Conservation (phyloP, 345 rosid genomes). For the Pistacia vera region DNA sequence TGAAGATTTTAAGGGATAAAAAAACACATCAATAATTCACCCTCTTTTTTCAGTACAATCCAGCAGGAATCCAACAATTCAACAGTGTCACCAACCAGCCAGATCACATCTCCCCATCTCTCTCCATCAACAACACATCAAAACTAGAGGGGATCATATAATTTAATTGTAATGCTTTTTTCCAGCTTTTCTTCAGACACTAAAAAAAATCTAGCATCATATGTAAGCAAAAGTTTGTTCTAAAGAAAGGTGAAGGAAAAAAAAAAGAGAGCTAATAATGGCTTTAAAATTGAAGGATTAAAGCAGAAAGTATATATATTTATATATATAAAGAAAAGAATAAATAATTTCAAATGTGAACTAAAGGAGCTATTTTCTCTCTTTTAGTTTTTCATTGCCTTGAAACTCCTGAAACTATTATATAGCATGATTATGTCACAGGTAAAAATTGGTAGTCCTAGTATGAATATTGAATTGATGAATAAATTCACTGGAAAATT, state of each 20-base stretch:
- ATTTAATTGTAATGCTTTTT: slow-evolving; percentile 17
- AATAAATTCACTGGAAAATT: slow-evolving; percentile 12
- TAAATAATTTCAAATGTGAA: slow-evolving; percentile 14
- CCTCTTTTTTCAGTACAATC: slow-evolving; percentile 3
- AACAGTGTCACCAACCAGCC: slow-evolving; percentile 16
- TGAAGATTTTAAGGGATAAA: not conserved
- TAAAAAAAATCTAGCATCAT: not conserved
- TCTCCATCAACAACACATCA: not conserved
- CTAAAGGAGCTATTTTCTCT: slow-evolving; percentile 17
- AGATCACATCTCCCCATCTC: not conserved
- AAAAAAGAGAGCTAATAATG: not conserved
- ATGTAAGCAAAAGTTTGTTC: not conserved
- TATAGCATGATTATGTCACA: slow-evolving; percentile 30
- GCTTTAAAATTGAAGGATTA: not conserved
- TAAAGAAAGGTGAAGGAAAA: too few relatives aligned
- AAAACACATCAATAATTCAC: slow-evolving; percentile 6
- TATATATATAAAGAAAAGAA: not conserved
- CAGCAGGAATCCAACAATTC: slow-evolving; percentile 12
- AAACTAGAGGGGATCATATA: slow-evolving; percentile 6
- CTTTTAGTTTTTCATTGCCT: slow-evolving; percentile 5
- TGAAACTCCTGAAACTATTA: slow-evolving; percentile 18
- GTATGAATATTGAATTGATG: slow-evolving; percentile 21
- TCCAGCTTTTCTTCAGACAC: not conserved
- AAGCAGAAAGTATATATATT: not conserved
- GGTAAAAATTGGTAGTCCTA: slow-evolving; percentile 26